Percentiles rank a stretch among this genome's conserved stretches.
These are phyloP conservation scores for Scleroderma citrinum DNA, from an alignment of 768 basidiomycete genomes.

Conservation along the genomic window DNA sequence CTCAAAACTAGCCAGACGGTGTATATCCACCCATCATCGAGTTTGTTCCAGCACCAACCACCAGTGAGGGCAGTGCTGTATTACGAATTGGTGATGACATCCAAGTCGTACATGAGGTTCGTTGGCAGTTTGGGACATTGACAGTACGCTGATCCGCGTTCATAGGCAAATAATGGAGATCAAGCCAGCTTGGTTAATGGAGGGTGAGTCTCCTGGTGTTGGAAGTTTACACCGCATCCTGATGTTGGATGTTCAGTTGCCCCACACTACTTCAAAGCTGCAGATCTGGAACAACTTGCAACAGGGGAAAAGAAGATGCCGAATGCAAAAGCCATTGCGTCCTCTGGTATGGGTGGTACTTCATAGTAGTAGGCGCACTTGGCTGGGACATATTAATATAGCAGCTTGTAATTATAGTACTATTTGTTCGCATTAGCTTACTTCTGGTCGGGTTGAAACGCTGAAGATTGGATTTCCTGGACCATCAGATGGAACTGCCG, in stretches of 20 bases:
- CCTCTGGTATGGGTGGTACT: conserved; percentile 13
- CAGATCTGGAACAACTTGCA: conserved; percentile 74
- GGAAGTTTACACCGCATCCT: conserved; percentile 1
- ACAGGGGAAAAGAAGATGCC: conserved; percentile 92
- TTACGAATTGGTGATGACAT: conserved; percentile 96
- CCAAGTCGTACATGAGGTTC: conserved; percentile 90
- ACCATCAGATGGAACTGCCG: no score
- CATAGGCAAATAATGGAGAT: conserved; percentile 94
- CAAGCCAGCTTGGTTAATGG: conserved; percentile 89
- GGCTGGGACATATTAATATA: neutral
- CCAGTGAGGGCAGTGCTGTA: conserved; percentile 87
- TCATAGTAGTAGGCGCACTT: neutral
- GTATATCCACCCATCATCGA: conserved; percentile 93
- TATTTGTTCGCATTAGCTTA: neutral
- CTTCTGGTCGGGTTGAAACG: no score
- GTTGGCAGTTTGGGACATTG: conserved; percentile 11
- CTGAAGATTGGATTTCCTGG: no score
- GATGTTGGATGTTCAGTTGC: conserved; percentile 52
- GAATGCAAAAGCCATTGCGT: conserved; percentile 63
- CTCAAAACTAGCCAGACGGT: conserved; percentile 95
- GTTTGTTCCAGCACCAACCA: conserved; percentile 92
- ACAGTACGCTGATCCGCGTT: neutral
- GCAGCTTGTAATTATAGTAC: neutral
- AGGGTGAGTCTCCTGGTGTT: conserved; percentile 46
- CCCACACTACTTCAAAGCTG: conserved; percentile 91